phyloP scores from a whole-genome alignment of 352 stramenopile genomes.

The Phytophthora niederhauseri region DNA sequence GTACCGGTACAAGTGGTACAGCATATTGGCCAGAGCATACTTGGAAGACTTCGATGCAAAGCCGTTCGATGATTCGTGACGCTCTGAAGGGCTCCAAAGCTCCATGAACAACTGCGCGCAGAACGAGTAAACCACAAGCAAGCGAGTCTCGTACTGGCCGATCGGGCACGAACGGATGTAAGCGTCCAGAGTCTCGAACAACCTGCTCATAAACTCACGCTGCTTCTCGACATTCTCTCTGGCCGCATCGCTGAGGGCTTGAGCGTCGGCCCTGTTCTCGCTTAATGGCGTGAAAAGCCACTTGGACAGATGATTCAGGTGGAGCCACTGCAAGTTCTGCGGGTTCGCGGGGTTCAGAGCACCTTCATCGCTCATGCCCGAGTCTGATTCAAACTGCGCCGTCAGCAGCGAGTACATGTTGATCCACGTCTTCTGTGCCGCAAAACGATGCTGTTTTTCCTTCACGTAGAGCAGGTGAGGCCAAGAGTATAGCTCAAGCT shows the following conservation, averaged over 20 bases:
- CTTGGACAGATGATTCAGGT: conserved; percentile 59
- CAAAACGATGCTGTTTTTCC: conserved; percentile 76
- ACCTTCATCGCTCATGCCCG: conserved; percentile 14
- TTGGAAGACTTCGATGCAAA: conserved; percentile 32
- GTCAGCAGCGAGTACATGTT: conserved; percentile 90
- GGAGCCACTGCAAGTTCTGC: conserved; percentile 63
- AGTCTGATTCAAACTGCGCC: conserved; percentile 70
- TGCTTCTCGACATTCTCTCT: conserved; percentile 43
- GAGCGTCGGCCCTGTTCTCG: conserved; percentile 19
- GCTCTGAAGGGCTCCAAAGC: conserved; percentile 44
- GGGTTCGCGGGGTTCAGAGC: conserved; percentile 13
- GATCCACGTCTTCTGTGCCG: conserved; percentile 88
- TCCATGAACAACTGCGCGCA: conserved; percentile 87
- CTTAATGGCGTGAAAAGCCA: conserved; percentile 65
- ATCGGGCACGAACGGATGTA: conserved; percentile 92
- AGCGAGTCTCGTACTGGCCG: conserved; percentile 91
- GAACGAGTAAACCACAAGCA: conserved; percentile 92
- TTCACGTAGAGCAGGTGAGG: conserved; percentile 93
- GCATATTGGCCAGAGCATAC: conserved; percentile 83
- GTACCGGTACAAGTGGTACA: conserved; percentile 95
- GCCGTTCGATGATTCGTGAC: conserved; percentile 12
- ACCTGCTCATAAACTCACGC: conserved; percentile 68
- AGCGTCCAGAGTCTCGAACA: conserved; percentile 92
- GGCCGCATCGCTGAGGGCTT: conserved; percentile 24
- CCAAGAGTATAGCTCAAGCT: conserved; percentile 99